Percentiles rank a stretch among this genome's conserved stretches.
phyloP scores from a whole-genome alignment of 1,284 basidiomycete genomes.

The Kalmanozyma brasiliensis region DNA sequence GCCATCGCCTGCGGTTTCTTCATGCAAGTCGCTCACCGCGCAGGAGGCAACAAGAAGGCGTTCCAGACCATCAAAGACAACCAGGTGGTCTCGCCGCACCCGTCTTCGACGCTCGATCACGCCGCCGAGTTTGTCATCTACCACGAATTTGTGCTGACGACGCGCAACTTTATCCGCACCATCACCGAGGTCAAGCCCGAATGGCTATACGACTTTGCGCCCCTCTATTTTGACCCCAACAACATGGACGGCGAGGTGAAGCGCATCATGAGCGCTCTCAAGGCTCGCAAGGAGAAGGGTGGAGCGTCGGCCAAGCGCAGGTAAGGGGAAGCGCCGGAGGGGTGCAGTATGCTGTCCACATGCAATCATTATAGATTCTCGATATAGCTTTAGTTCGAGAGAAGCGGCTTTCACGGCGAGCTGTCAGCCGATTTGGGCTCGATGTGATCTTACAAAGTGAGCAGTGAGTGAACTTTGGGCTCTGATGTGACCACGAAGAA shows the following conservation, averaged over 20 bases:
- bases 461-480: too few species aligned
- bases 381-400: too few species aligned
- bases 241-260: constrained; percentile 63
- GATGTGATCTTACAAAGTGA: too few species aligned
- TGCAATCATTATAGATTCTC: too few species aligned
- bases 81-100: constrained; percentile 91
- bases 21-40: constrained; percentile 95
- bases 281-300: constrained; percentile 48
- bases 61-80: constrained; percentile 89
- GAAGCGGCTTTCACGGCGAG: too few species aligned
- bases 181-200: constrained; percentile 88
- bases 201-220: constrained; percentile 87
- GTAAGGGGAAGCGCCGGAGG: constrained; percentile 4
- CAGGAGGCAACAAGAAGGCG: constrained; percentile 55
- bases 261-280: constrained; percentile 57
- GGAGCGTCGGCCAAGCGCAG: constrained; percentile 25
- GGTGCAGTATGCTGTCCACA: background rate
- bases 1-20: constrained; percentile 94
- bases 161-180: constrained; percentile 81
- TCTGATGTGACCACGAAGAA: too few species aligned
- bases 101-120: constrained; percentile 90
- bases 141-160: constrained; percentile 95
- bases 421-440: too few species aligned
- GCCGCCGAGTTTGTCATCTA: constrained; percentile 97
- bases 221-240: constrained; percentile 78